Evolutionary conservation across 495 filamentous ascomycete species (phyloP).

Genomic region (Rostrohypoxylon terebratum): DNA sequence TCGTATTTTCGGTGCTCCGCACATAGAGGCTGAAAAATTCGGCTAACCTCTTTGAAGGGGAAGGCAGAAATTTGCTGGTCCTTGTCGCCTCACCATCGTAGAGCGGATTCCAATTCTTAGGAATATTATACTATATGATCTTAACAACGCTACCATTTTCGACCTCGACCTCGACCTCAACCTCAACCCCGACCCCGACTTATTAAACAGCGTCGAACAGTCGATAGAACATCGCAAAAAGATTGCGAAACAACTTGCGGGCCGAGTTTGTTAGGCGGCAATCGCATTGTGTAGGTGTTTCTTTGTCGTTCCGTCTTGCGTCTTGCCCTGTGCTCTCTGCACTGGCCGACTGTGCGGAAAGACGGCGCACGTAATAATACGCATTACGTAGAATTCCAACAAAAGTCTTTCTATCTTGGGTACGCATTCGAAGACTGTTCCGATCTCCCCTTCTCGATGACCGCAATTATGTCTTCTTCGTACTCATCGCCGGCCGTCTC

Average conservation of each 20-base stretch:
- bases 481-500: slow-evolving; percentile 64
- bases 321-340: slow-evolving; percentile 6
- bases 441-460: slow-evolving; percentile 55
- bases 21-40: slow-evolving; percentile 4
- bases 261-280: slow-evolving; percentile 46
- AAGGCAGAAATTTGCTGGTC: slow-evolving; percentile 3
- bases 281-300: slow-evolving; percentile 31
- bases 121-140: slow-evolving; percentile 24
- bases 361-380: slow-evolving; percentile 27
- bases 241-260: slow-evolving; percentile 46
- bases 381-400: slow-evolving; percentile 16
- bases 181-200: too few relatives aligned
- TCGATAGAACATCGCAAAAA: slow-evolving; percentile 17
- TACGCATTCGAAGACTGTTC: slow-evolving; percentile 47
- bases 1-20: neutral
- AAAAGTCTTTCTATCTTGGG: slow-evolving; percentile 42
- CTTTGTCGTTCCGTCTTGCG: neutral
- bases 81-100: slow-evolving; percentile 34
- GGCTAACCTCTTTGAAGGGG: slow-evolving; percentile 25
- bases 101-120: neutral
- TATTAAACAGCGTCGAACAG: slow-evolving; percentile 3
- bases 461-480: slow-evolving; percentile 68
- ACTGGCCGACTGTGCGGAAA: slow-evolving; percentile 19
- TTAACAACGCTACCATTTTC: slow-evolving; percentile 8
- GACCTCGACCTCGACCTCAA: slow-evolving; percentile 13